A percentile compares a stretch with the other conserved stretches of the same genome.
phyloP scores from a whole-genome alignment of 2,329 filamentous ascomycete species.

The Fusarium vanettenii region DNA sequence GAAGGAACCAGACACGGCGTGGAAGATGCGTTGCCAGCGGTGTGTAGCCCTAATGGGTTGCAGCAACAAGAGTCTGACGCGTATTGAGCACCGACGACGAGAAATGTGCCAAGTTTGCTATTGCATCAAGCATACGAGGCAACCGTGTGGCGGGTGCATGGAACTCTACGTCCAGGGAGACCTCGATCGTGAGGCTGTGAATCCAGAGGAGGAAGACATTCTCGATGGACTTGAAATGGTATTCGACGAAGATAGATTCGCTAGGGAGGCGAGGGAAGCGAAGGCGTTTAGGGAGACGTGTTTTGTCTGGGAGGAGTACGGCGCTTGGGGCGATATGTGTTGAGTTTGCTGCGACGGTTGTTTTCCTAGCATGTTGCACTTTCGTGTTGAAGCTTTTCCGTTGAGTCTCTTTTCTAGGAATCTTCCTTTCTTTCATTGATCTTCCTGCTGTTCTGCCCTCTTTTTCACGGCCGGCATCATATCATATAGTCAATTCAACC shows the following conservation, averaged over 20 bases:
- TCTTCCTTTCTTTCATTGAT: background rate
- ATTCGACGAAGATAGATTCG: background rate
- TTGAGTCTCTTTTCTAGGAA: background rate
- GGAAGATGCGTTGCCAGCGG: constrained; percentile 28
- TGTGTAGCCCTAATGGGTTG: constrained; percentile 19
- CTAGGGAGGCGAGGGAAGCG: background rate
- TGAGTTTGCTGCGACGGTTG: background rate
- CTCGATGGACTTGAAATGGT: constrained; percentile 8
- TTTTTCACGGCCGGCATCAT: background rate
- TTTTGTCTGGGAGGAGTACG: background rate
- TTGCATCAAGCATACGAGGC: constrained; percentile 19
- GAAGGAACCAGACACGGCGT: constrained; percentile 1
- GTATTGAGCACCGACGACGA: constrained; percentile 19
- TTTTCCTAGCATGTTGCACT: background rate
- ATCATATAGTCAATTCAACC: background rate
- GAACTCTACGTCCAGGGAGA: constrained; percentile 27
- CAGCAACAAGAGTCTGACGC: background rate
- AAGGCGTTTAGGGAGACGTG: background rate
- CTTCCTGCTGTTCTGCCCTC: background rate
- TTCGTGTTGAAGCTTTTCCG: background rate
- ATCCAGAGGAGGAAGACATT: background rate
- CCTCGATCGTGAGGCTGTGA: constrained; percentile 8
- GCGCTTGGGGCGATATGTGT: background rate
- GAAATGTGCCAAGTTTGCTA: constrained; percentile 26
- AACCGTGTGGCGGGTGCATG: constrained; percentile 24